Percentiles rank a stretch among this genome's conserved stretches.
phyloP scores from a whole-genome alignment of 2,329 filamentous ascomycete species.

The Sporothrix luriei region DNA sequence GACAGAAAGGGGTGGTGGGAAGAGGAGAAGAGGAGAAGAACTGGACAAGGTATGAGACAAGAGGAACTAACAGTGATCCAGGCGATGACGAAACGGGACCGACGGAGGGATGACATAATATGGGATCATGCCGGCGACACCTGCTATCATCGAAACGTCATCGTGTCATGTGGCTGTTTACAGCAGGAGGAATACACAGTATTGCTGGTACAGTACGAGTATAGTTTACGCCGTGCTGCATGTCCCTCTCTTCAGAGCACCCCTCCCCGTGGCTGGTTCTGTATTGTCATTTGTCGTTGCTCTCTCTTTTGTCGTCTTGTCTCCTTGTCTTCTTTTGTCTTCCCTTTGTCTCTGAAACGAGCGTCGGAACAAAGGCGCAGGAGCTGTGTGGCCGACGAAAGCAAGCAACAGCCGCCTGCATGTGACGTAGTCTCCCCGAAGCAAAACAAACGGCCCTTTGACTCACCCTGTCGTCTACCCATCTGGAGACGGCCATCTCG shows the following conservation, averaged over 20 bases:
- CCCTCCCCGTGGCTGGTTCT: constrained; percentile 18
- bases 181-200: not conserved
- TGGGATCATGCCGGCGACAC: too few species aligned
- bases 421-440: not conserved
- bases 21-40: not conserved
- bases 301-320: not conserved
- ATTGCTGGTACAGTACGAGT: too few species aligned
- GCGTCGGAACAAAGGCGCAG: not conserved
- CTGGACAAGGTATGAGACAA: not conserved
- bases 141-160: too few species aligned
- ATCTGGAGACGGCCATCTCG: too few species aligned
- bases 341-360: not conserved
- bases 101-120: constrained; percentile 9
- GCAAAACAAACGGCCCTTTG: too few species aligned
- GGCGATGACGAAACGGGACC: constrained; percentile 21
- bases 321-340: too few species aligned
- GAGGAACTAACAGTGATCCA: not conserved
- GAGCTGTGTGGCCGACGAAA: not conserved
- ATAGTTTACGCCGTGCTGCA: too few species aligned
- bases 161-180: not conserved
- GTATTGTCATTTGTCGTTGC: constrained; percentile 2
- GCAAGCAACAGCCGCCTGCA: not conserved
- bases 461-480: too few species aligned
- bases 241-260: not conserved
- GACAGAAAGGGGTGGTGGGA: not conserved